These are phyloP conservation scores for Fragaria nilgerrensis DNA, from an alignment of 306 rosid species.

Conservation along the genomic window DNA sequence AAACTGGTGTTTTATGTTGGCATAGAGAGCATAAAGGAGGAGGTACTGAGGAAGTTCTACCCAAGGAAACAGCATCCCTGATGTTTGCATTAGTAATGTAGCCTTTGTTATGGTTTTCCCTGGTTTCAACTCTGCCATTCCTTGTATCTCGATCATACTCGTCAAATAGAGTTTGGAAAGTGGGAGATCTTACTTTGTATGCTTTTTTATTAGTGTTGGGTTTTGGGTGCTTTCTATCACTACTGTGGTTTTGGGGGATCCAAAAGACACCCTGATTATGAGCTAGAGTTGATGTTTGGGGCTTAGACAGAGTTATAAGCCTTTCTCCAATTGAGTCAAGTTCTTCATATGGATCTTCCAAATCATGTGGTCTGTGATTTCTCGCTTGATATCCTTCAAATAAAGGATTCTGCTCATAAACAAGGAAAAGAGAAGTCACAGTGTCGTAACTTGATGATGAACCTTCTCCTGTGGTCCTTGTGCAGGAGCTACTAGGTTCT, in stretches of 20 bases:
- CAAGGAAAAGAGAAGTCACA: conserved; percentile 54
- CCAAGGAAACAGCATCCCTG: conserved; percentile 63
- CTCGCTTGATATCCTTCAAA: conserved; percentile 44
- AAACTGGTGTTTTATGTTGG: conserved; percentile 79
- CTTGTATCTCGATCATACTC: conserved; percentile 44
- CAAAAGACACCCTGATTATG: conserved; percentile 41
- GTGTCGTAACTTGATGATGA: conserved; percentile 62
- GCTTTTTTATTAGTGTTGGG: conserved; percentile 29
- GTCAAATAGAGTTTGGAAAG: conserved; percentile 47
- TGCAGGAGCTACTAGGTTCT: conserved; percentile 53
- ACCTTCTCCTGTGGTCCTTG: conserved; percentile 53
- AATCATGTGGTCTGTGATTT: conserved; percentile 35
- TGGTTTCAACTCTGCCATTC: conserved; percentile 26
- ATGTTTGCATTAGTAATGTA: conserved; percentile 42
- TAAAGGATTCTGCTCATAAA: conserved; percentile 83
- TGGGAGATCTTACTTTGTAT: conserved; percentile 44
- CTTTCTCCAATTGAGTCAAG: conserved; percentile 47
- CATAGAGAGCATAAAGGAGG: conserved; percentile 91
- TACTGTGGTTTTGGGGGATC: conserved; percentile 54
- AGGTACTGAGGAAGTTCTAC: conserved; percentile 66
- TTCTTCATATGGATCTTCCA: conserved; percentile 39
- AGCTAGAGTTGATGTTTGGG: conserved; percentile 39
- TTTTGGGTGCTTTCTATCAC: conserved; percentile 41
- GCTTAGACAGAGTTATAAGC: conserved; percentile 34
- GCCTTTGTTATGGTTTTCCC: conserved; percentile 42